Conservation (phyloP, 768 basidiomycete species). For the Lactarius sanguifluus region DNA sequence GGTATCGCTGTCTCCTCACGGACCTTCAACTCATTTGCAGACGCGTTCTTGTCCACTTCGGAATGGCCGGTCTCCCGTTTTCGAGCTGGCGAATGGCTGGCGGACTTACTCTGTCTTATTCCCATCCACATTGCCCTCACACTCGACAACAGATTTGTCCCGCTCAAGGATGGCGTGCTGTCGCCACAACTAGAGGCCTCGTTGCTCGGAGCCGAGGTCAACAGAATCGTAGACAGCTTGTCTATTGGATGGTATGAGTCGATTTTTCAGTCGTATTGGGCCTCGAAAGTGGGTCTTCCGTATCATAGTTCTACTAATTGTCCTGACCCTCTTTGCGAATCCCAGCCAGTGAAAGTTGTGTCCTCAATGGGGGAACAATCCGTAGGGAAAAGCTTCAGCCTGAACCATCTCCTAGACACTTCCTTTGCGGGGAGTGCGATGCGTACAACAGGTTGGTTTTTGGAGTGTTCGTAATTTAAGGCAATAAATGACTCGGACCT, state of each 20-base stretch:
- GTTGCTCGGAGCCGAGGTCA: conserved; percentile 59
- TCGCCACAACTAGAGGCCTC: conserved; percentile 51
- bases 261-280: conserved; percentile 63
- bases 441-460: conserved; percentile 49
- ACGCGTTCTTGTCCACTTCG: conserved; percentile 16
- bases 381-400: conserved; percentile 58
- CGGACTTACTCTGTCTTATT: conserved; percentile 59
- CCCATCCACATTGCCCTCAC: conserved; percentile 64
- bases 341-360: conserved; percentile 60
- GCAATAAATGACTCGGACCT: conserved; percentile 1
- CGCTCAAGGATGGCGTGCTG: conserved; percentile 58
- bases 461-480: not conserved
- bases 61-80: conserved; percentile 40
- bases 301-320: not conserved
- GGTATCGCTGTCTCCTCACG: conserved; percentile 40
- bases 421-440: conserved; percentile 68
- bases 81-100: conserved; percentile 60
- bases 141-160: conserved; percentile 59
- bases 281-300: conserved; percentile 44
- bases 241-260: conserved; percentile 68
- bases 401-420: conserved; percentile 62
- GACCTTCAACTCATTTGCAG: conserved; percentile 35
- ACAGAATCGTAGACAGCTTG: conserved; percentile 52
- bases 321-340: not conserved
- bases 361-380: conserved; percentile 72